Base-by-base conservation (phyloP, 352 stramenopile genomes). In the Aphanomyces invadans region DNA sequence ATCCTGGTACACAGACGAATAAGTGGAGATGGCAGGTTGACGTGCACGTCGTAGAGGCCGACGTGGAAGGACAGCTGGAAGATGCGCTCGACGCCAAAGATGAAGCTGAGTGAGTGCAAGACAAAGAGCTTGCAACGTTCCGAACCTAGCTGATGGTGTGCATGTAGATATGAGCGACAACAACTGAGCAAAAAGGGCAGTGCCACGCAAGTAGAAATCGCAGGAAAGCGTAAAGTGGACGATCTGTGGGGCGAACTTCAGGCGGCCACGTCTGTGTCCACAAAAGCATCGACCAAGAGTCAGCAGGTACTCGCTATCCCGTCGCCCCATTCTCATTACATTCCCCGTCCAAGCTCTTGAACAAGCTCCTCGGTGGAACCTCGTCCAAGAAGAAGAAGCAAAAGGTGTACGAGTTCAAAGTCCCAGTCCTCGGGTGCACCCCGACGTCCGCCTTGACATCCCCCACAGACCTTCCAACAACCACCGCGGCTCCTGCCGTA, bases 351-450 rank as follows among this genome's bases (percentile, higher is more conserved):
- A 46, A 87, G 78, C 70, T 89, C 29, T 28, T 93, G 44, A 70
- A 73, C 21, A 57, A 72, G 10, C 49, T 91, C n/a, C 81, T 70
- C 42, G 86, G 79, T 51, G 73, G 75, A 1, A 69, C 60, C n/a
- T 61, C 68, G 7, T 79, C 76, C 54, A 74, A 71, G 26, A 74
- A 73, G 25, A 83, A 81, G 39, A 90, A 90, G 62, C 73, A 77
- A 26, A 90, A 88, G 48, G 48, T 92, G 29, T 71, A 65, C 28
- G 83, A 92, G 54, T 94, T 94, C 33, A 70, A 78, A 26, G 76
- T 86, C 17, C 82, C 83, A 4, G 72, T 92, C 45, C 61, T 94
- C 4, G 88, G 86, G 62, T 68, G 91, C 11, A 83, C 91, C 54
- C 70, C 73, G 2, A 89, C 83, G 51, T 79, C 70, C 46, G 74